Percentiles rank a stretch among this genome's conserved stretches.
Conservation (phyloP, 1,284 basidiomycete genomes). For the Microbotryum intermedium region DNA sequence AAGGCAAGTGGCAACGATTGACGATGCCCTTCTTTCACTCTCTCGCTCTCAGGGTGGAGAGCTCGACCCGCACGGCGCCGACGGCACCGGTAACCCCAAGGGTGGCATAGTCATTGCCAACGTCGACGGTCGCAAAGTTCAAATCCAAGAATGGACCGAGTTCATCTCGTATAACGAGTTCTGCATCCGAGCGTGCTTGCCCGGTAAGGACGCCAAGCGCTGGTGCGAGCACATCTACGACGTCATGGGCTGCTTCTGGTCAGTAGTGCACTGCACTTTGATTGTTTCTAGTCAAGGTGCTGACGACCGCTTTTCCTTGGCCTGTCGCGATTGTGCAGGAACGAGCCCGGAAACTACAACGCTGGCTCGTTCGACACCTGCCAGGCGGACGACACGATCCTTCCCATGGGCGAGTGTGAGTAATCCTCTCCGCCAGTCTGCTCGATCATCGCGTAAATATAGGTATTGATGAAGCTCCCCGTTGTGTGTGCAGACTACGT, state of each 20-base stretch:
- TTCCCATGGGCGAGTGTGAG: slow-evolving; percentile 52
- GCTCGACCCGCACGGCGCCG: slow-evolving; percentile 28
- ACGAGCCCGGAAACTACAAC: slow-evolving; percentile 49
- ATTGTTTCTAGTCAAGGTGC: slow-evolving; percentile 29
- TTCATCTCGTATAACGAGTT: slow-evolving; percentile 29
- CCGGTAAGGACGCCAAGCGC: slow-evolving; percentile 14
- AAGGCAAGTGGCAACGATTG: neutral
- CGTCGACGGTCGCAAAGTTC: slow-evolving; percentile 22
- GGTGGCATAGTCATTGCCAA: slow-evolving; percentile 33
- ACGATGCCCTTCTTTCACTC: neutral
- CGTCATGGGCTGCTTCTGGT: neutral
- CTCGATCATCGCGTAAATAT: neutral
- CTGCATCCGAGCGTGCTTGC: slow-evolving; percentile 32
- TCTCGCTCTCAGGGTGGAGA: slow-evolving; percentile 8
- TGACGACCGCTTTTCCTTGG: slow-evolving; percentile 39
- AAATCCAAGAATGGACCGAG: slow-evolving; percentile 34
- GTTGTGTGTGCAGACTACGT: too few species aligned
- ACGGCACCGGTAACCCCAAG: slow-evolving; percentile 34
- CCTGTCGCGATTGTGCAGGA: slow-evolving; percentile 40
- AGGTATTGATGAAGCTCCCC: neutral
- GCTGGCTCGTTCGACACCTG: slow-evolving; percentile 49
- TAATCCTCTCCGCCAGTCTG: neutral
- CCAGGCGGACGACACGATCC: slow-evolving; percentile 44
- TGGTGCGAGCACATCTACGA: slow-evolving; percentile 38
- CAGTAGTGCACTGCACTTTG: neutral